phyloP scores from a whole-genome alignment of 805 yeast genomes.

The Suhomyces tanzawaensis region DNA sequence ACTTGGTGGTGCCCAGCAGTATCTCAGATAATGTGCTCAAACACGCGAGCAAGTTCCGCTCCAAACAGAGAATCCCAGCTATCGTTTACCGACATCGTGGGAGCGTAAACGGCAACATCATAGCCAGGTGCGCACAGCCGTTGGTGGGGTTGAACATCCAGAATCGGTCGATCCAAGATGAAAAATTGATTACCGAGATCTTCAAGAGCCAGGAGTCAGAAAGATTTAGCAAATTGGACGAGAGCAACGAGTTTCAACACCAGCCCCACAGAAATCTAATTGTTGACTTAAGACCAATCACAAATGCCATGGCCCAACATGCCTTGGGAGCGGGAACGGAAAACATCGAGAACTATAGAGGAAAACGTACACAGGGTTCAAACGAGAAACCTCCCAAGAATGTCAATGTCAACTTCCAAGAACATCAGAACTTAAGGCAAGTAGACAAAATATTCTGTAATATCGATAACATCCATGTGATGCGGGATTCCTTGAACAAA shows the following conservation, averaged over 20 bases:
- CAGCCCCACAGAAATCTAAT: constrained; percentile 57
- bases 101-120: constrained; percentile 63
- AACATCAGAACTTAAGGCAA: constrained; percentile 20
- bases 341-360: constrained; percentile 79
- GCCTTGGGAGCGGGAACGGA: constrained; percentile 99
- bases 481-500: constrained; percentile 77
- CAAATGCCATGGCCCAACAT: constrained; percentile 94
- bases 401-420: constrained; percentile 1
- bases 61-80: constrained; percentile 82
- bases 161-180: constrained; percentile 88
- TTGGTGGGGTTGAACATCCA: constrained; percentile 81
- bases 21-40: constrained; percentile 79
- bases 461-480: constrained; percentile 92
- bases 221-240: constrained; percentile 16
- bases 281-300: constrained; percentile 88
- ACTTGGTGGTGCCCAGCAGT: constrained; percentile 66
- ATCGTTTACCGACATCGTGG: constrained; percentile 67
- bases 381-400: constrained; percentile 5
- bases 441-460: constrained; percentile 77
- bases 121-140: constrained; percentile 91
- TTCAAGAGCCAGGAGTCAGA: constrained; percentile 55
- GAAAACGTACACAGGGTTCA: constrained; percentile 7
- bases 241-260: constrained; percentile 22
- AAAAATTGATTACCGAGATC: constrained; percentile 70
- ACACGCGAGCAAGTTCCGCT: constrained; percentile 82